Percentiles rank a stretch among this genome's conserved stretches.
Evolutionary conservation across 768 basidiomycete species (phyloP).

Genomic region (Auricularia sp.): DNA sequence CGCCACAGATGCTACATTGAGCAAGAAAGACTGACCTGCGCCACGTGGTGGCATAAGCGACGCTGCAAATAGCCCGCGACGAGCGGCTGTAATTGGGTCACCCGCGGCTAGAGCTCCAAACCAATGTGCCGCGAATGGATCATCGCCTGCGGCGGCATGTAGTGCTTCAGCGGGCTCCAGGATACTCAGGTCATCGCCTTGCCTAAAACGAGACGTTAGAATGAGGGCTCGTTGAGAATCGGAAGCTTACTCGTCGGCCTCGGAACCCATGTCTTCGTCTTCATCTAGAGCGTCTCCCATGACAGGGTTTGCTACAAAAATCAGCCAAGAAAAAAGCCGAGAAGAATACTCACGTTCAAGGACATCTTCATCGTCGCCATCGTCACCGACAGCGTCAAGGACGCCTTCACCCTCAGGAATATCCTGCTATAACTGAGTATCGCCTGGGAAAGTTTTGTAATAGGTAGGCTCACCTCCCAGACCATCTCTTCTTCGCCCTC

Average conservation of each 20-base stretch:
- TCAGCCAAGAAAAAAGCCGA: not conserved
- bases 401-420: conserved; percentile 23
- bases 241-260: conserved; percentile 50
- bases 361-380: conserved; percentile 26
- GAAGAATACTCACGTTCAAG: conserved; percentile 8
- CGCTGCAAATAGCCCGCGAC: conserved; percentile 31
- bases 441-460: not conserved
- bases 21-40: conserved; percentile 20
- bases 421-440: conserved; percentile 15
- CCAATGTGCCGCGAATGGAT: conserved; percentile 26
- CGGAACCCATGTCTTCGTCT: conserved; percentile 50
- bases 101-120: conserved; percentile 29
- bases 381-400: conserved; percentile 20
- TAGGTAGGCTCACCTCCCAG: conserved; percentile 37
- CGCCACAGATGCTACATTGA: not conserved
- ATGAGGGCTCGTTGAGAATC: not conserved
- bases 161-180: conserved; percentile 25
- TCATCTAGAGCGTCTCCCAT: conserved; percentile 52
- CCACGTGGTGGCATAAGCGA: conserved; percentile 34
- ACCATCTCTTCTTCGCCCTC: conserved; percentile 42
- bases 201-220: conserved; percentile 18
- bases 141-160: conserved; percentile 28
- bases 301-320: not conserved
- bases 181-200: conserved; percentile 30
- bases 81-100: conserved; percentile 21